Percentiles rank a stretch among this genome's conserved stretches.
These are phyloP conservation scores for Thelonectria olida DNA, from an alignment of 2,329 filamentous ascomycete species.

Conservation along the genomic window DNA sequence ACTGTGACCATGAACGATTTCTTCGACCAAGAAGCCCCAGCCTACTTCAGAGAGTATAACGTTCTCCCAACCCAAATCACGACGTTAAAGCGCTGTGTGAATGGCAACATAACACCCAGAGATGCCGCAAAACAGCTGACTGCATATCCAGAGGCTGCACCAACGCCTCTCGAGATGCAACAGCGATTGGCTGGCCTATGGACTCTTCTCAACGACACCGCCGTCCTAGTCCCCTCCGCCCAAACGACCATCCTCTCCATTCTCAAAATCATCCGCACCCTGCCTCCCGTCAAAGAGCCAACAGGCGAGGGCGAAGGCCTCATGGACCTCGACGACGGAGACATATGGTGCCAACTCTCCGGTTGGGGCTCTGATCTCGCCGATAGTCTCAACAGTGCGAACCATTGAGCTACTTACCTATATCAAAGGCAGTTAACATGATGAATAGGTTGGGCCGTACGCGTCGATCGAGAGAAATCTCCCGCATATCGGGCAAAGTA, in stretches of 20 bases:
- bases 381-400: slow-evolving; percentile 18
- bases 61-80: slow-evolving; percentile 1
- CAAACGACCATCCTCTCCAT: slow-evolving; percentile 14
- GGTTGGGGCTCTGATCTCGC: slow-evolving; percentile 10
- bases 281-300: slow-evolving; percentile 6
- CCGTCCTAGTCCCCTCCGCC: neutral
- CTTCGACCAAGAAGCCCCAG: neutral
- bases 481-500: neutral
- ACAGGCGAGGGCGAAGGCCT: slow-evolving; percentile 8
- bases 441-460: neutral
- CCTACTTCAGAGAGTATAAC: neutral
- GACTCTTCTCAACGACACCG: slow-evolving; percentile 16
- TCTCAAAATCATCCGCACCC: neutral
- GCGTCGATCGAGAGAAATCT: neutral
- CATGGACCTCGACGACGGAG: slow-evolving; percentile 13
- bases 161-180: slow-evolving; percentile 15
- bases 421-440: no score
- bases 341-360: slow-evolving; percentile 16
- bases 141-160: neutral
- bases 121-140: neutral
- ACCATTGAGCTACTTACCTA: no score
- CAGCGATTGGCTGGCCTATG: slow-evolving; percentile 17
- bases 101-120: neutral
- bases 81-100: slow-evolving; percentile 6
- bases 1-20: neutral